A percentile compares a stretch with the other conserved stretches of the same genome.
phyloP scores from a whole-genome alignment of 257 asterid genomes.

The Rubia yunnanensis region DNA sequence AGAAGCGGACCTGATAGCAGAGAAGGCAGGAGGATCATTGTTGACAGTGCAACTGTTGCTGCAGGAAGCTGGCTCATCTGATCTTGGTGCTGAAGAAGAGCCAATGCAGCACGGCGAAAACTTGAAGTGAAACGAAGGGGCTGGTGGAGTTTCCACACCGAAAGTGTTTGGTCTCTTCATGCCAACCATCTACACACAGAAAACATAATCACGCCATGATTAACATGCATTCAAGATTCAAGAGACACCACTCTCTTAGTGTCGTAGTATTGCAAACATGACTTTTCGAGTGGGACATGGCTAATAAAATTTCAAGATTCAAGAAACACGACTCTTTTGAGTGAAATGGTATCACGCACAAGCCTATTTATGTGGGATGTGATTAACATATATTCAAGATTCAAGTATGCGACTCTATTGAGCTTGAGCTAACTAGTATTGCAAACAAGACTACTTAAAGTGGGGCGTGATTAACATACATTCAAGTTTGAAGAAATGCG shows the following conservation, averaged over 20 bases:
- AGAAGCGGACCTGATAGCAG: conserved; percentile 32
- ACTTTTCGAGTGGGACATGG: neutral
- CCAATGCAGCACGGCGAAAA: conserved; percentile 16
- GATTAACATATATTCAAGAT: neutral
- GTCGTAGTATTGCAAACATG: neutral
- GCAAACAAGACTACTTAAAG: neutral
- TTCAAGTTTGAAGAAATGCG: neutral
- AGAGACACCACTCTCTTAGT: neutral
- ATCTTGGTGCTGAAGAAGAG: conserved; percentile 11
- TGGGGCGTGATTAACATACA: neutral
- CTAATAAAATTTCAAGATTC: neutral
- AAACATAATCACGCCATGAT: neutral
- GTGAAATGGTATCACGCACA: neutral
- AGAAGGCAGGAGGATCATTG: conserved; percentile 30
- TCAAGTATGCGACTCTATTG: no score
- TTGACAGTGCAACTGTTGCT: conserved; percentile 27
- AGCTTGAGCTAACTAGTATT: no score
- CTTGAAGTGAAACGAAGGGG: conserved; percentile 23
- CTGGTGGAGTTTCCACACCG: conserved; percentile 22
- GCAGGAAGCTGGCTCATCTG: conserved; percentile 35
- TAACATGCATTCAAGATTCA: no score
- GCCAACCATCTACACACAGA: conserved; percentile 20
- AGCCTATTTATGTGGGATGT: neutral
- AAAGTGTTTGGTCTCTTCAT: conserved; percentile 35
- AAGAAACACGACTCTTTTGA: neutral